Percentiles rank a stretch among this genome's conserved stretches.
These are phyloP conservation scores for Lagenaria siceraria DNA, from an alignment of 306 rosid species.

Conservation along the genomic window DNA sequence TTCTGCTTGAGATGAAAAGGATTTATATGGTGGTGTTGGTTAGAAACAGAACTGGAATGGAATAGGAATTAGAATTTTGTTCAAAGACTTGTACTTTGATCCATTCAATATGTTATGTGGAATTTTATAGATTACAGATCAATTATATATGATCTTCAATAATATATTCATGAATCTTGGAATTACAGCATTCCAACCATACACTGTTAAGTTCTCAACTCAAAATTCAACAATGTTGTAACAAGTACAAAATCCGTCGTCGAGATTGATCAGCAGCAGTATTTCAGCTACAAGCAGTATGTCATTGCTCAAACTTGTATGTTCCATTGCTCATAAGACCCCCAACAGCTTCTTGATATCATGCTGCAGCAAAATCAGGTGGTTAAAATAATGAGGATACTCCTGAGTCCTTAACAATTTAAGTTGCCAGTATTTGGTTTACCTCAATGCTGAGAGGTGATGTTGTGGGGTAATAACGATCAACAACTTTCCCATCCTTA, in stretches of 20 bases:
- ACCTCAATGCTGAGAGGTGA: constrained; percentile 81
- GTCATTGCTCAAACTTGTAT: background rate
- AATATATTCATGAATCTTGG: background rate
- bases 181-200: background rate
- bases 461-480: constrained; percentile 78
- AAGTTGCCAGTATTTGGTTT: constrained; percentile 1
- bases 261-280: background rate
- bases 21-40: constrained; percentile 1
- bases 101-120: background rate
- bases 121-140: background rate
- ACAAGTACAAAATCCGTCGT: background rate
- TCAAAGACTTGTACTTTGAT: background rate
- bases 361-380: constrained; percentile 25
- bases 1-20: background rate
- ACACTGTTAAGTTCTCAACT: background rate
- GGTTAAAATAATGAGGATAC: background rate
- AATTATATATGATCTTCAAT: background rate
- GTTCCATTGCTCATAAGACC: constrained; percentile 15
- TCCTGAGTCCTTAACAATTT: too few relatives aligned
- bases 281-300: background rate
- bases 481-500: constrained; percentile 58
- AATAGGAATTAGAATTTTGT: constrained; percentile 5
- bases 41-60: constrained; percentile 5
- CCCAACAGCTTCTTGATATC: constrained; percentile 51
- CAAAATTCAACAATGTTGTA: background rate